These are phyloP conservation scores for Fusarium xylarioides DNA, from an alignment of 2,329 filamentous ascomycete species.

Conservation along the genomic window DNA sequence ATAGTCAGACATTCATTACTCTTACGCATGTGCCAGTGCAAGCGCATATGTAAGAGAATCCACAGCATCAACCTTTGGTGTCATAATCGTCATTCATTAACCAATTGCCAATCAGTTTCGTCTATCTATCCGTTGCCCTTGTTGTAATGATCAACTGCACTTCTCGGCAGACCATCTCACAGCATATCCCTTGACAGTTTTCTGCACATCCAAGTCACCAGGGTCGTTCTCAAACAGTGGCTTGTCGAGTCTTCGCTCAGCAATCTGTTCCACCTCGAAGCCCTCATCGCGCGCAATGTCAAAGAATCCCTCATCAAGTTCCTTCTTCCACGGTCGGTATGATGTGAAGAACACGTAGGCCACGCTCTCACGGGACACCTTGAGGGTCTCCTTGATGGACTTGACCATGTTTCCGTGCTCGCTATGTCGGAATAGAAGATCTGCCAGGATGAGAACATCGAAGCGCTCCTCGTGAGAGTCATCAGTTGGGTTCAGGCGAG, in stretches of 20 bases:
- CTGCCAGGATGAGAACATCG: slow-evolving; percentile 85
- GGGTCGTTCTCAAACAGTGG: slow-evolving; percentile 91
- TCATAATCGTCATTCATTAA: slow-evolving; percentile 35
- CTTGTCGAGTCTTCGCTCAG: slow-evolving; percentile 83
- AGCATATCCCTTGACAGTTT: slow-evolving; percentile 83
- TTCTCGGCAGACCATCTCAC: slow-evolving; percentile 68
- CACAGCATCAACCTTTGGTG: background rate
- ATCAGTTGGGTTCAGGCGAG: slow-evolving; percentile 57
- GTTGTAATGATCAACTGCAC: slow-evolving; percentile 13
- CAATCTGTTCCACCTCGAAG: slow-evolving; percentile 79
- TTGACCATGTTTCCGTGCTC: slow-evolving; percentile 82
- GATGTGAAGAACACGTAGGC: slow-evolving; percentile 94
- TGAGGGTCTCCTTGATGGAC: slow-evolving; percentile 75
- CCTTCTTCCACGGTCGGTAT: slow-evolving; percentile 88
- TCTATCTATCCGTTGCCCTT: background rate
- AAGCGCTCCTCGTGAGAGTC: slow-evolving; percentile 58
- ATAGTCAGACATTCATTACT: background rate
- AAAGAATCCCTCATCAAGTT: slow-evolving; percentile 89
- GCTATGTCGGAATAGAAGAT: slow-evolving; percentile 89
- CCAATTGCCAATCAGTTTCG: background rate
- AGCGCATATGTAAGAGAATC: background rate
- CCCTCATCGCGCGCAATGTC: slow-evolving; percentile 75
- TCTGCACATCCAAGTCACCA: slow-evolving; percentile 81
- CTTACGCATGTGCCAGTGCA: background rate
- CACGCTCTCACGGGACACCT: slow-evolving; percentile 60